phyloP scores from a whole-genome alignment of 164 flowering plant genomes.

The Litsea cubeba region DNA sequence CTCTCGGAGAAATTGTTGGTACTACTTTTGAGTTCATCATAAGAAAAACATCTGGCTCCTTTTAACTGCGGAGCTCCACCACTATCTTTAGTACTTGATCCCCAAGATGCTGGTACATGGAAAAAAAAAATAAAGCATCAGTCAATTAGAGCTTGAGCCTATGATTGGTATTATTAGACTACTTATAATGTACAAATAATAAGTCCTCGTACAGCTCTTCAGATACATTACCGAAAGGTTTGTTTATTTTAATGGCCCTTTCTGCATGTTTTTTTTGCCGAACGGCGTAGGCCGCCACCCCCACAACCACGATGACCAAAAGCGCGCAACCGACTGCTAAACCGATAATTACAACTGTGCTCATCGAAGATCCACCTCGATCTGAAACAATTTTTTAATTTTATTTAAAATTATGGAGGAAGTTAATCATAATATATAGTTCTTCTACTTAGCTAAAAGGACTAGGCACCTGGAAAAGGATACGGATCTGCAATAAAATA shows the following conservation, averaged over 20 bases:
- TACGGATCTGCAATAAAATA: constrained; percentile 49
- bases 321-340: constrained; percentile 41
- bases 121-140: not conserved
- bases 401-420: not conserved
- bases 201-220: too few species aligned
- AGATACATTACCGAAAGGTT: constrained; percentile 53
- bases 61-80: constrained; percentile 44
- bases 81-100: constrained; percentile 17
- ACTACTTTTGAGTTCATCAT: constrained; percentile 48
- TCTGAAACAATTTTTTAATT: constrained; percentile 23
- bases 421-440: too few species aligned
- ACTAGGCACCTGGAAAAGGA: constrained; percentile 43
- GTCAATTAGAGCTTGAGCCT: not conserved
- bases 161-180: not conserved
- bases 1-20: constrained; percentile 54
- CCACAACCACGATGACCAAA: constrained; percentile 43
- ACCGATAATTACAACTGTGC: constrained; percentile 33
- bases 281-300: constrained; percentile 48
- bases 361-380: constrained; percentile 23
- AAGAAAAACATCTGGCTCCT: constrained; percentile 55
- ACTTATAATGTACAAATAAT: not conserved
- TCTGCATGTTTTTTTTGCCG: constrained; percentile 71
- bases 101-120: constrained; percentile 38
- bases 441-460: not conserved
- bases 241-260: constrained; percentile 50